Percentiles rank a stretch among this genome's conserved stretches.
Conservation (phyloP, 768 basidiomycete species). For the Pisolithus microcarpus region DNA sequence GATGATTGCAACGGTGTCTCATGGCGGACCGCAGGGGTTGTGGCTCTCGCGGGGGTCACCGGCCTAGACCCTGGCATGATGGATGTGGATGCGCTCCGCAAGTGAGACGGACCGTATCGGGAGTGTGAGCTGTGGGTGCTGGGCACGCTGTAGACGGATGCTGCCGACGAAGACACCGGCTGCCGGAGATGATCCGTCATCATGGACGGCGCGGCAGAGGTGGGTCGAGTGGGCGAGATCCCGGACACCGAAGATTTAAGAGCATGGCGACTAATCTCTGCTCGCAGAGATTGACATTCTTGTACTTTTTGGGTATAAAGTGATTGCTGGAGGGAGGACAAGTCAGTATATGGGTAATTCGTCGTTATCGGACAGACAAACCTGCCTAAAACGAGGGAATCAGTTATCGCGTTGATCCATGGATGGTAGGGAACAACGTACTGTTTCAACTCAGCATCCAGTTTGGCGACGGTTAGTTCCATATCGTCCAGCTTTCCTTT, state of each 20-base stretch:
- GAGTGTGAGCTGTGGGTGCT: constrained; percentile 42
- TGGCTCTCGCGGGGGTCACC: constrained; percentile 26
- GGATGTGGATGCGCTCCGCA: constrained; percentile 46
- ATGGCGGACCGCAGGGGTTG: constrained; percentile 21
- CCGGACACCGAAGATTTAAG: constrained; percentile 23
- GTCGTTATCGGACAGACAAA: constrained; percentile 17
- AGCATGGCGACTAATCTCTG: constrained; percentile 53
- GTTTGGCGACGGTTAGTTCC: constrained; percentile 47
- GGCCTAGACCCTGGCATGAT: constrained; percentile 35
- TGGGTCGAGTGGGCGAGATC: constrained; percentile 18
- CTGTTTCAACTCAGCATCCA: constrained; percentile 69
- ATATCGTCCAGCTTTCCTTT: constrained; percentile 62
- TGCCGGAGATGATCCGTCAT: constrained; percentile 23
- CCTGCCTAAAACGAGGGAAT: constrained; percentile 43
- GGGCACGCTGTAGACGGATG: constrained; percentile 35
- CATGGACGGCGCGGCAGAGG: constrained; percentile 20
- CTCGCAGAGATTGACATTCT: constrained; percentile 61
- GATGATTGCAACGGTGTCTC: constrained; percentile 27
- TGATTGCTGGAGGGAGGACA: constrained; percentile 38
- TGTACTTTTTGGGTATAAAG: constrained; percentile 62
- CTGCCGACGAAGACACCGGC: constrained; percentile 24
- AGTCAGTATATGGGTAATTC: constrained; percentile 10
- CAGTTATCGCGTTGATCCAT: constrained; percentile 10
- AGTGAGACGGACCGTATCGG: constrained; percentile 47
- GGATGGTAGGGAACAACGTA: constrained; percentile 33